These are phyloP conservation scores for Vitis rotundifolia DNA, from an alignment of 164 flowering plant genomes.

Conservation along the genomic window DNA sequence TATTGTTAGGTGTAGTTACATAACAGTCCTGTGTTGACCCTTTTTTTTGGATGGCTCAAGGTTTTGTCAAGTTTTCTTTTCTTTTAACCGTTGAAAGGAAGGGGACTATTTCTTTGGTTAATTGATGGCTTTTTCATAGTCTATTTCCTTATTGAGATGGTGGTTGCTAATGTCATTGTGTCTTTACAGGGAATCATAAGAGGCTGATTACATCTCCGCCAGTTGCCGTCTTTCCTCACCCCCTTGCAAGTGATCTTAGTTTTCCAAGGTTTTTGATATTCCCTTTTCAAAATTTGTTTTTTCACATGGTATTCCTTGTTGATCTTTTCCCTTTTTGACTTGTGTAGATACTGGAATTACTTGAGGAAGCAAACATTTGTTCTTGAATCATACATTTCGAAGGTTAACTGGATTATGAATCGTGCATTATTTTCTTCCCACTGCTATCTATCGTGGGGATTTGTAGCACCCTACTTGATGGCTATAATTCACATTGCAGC, in stretches of 20 bases:
- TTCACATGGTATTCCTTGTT: conserved; percentile 2
- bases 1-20: too few species aligned
- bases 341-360: conserved; percentile 93
- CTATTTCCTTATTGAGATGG: not conserved
- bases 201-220: conserved; percentile 93
- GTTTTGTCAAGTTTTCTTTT: too few species aligned
- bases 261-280: conserved; percentile 63
- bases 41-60: too few species aligned
- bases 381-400: conserved; percentile 76
- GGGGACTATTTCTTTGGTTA: too few species aligned
- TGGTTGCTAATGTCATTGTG: conserved; percentile 4
- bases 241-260: conserved; percentile 90
- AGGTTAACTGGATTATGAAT: conserved; percentile 87
- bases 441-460: conserved; percentile 96
- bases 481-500: conserved; percentile 69
- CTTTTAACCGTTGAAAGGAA: too few species aligned
- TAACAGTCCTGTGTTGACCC: too few species aligned
- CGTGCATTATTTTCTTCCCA: conserved; percentile 81
- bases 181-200: conserved; percentile 73
- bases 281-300: conserved; percentile 2
- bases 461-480: conserved; percentile 85
- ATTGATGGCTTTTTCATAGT: not conserved
- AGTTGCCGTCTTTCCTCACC: conserved; percentile 95
- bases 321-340: conserved; percentile 14
- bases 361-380: conserved; percentile 98